phyloP scores from a whole-genome alignment of 2,329 filamentous ascomycete species.

The Pezicula rhizophila region DNA sequence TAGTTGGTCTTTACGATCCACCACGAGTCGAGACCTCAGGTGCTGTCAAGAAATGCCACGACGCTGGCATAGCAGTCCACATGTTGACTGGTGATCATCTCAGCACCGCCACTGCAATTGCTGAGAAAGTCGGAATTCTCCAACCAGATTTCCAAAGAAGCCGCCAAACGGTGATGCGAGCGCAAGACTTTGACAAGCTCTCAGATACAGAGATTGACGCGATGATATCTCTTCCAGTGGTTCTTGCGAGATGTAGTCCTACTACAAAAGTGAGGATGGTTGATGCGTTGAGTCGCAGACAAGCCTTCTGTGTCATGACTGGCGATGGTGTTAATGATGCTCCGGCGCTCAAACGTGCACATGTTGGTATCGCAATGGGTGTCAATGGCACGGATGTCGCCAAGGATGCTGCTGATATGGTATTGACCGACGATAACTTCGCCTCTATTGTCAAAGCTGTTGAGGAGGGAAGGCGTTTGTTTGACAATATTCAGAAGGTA shows the following conservation, averaged over 20 bases:
- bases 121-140: conserved; percentile 55
- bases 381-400: conserved; percentile 65
- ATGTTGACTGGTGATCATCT: conserved; percentile 68
- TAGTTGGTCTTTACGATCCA: conserved; percentile 68
- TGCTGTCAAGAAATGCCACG: conserved; percentile 52
- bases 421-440: conserved; percentile 83
- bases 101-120: conserved; percentile 61
- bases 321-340: conserved; percentile 71
- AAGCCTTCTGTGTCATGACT: conserved; percentile 64
- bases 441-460: conserved; percentile 69
- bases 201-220: conserved; percentile 57
- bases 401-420: conserved; percentile 80
- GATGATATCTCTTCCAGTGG: conserved; percentile 55
- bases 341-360: conserved; percentile 63
- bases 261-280: conserved; percentile 72
- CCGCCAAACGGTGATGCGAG: conserved; percentile 46
- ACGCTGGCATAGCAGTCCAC: conserved; percentile 59
- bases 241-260: conserved; percentile 64
- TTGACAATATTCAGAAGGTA: conserved; percentile 73
- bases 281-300: conserved; percentile 63
- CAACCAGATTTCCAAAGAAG: too few species aligned
- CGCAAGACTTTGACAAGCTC: conserved; percentile 56
- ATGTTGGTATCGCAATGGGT: conserved; percentile 72
- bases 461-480: conserved; percentile 60
- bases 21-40: conserved; percentile 60